Percentiles rank a stretch among this genome's conserved stretches.
Evolutionary conservation across 2,329 filamentous ascomycete genomes (phyloP).

Genomic region (Alternaria gaisen): DNA sequence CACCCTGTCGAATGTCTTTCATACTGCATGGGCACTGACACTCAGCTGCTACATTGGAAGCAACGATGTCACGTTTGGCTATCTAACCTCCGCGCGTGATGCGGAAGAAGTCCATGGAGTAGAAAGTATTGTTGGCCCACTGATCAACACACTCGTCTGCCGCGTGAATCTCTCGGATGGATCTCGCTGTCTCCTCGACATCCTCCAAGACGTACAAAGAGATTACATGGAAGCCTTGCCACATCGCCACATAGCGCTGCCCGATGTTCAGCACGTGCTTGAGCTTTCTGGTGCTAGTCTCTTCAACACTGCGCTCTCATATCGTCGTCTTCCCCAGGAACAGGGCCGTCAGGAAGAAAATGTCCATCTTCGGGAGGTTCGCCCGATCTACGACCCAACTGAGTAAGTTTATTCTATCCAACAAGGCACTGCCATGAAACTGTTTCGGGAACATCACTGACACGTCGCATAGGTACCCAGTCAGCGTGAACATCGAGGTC

Average conservation of each 20-base stretch:
- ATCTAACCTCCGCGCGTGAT: constrained; percentile 54
- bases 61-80: constrained; percentile 56
- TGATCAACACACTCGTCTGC: constrained; percentile 59
- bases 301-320: constrained; percentile 61
- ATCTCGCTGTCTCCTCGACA: constrained; percentile 45
- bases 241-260: constrained; percentile 55
- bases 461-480: constrained; percentile 42
- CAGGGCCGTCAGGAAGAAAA: constrained; percentile 29
- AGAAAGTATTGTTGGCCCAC: constrained; percentile 56
- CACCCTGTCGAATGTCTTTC: constrained; percentile 59
- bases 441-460: neutral
- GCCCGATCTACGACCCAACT: constrained; percentile 56
- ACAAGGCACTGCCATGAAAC: neutral
- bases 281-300: constrained; percentile 45
- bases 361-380: constrained; percentile 51
- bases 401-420: constrained; percentile 36
- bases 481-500: constrained; percentile 60
- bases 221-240: constrained; percentile 59
- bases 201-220: constrained; percentile 55
- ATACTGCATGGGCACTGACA: constrained; percentile 53
- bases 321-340: constrained; percentile 53
- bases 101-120: constrained; percentile 50
- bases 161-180: constrained; percentile 51
- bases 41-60: constrained; percentile 51
- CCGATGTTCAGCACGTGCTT: constrained; percentile 58